A percentile compares a stretch with the other conserved stretches of the same genome.
Evolutionary conservation across 202 grass and related monocot genomes (phyloP).

Genomic region (Eragrostis tef): DNA sequence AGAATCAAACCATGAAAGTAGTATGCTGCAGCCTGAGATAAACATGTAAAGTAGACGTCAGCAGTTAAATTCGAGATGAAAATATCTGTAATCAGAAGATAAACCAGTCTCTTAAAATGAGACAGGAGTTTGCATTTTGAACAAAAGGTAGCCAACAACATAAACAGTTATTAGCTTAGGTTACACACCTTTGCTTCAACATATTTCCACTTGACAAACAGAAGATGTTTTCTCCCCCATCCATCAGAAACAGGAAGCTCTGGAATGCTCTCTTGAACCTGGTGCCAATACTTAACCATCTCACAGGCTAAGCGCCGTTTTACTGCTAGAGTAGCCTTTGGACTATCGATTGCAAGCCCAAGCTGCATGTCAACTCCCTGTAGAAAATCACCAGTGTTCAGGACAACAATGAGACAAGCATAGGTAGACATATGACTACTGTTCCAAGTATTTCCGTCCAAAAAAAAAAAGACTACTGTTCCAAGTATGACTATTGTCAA

Average conservation of each 20-base stretch:
- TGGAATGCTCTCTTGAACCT: constrained; percentile 77
- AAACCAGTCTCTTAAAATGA: not conserved
- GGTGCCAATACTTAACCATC: constrained; percentile 97
- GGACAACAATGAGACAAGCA: constrained; percentile 6
- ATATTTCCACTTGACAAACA: constrained; percentile 96
- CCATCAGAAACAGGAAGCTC: constrained; percentile 68
- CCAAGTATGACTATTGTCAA: not conserved
- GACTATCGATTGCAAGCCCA: constrained; percentile 93
- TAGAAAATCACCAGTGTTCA: constrained; percentile 32
- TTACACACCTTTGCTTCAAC: constrained; percentile 86
- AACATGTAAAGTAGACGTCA: constrained; percentile 32
- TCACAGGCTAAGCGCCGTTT: constrained; percentile 96
- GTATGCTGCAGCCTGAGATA: constrained; percentile 86
- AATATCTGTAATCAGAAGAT: constrained; percentile 12
- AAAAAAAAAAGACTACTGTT: not conserved
- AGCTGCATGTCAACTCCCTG: constrained; percentile 96
- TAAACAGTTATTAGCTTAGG: not conserved
- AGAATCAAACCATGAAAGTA: constrained; percentile 99
- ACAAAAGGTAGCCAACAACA: not conserved
- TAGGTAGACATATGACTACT: not conserved
- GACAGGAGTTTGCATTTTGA: not conserved
- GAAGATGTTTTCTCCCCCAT: constrained; percentile 83
- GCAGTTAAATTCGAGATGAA: constrained; percentile 1
- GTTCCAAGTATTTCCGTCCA: not conserved
- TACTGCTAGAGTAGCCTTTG: constrained; percentile 94